These are phyloP conservation scores for Venturia carpophila DNA, from an alignment of 2,329 filamentous ascomycete genomes.

Conservation along the genomic window DNA sequence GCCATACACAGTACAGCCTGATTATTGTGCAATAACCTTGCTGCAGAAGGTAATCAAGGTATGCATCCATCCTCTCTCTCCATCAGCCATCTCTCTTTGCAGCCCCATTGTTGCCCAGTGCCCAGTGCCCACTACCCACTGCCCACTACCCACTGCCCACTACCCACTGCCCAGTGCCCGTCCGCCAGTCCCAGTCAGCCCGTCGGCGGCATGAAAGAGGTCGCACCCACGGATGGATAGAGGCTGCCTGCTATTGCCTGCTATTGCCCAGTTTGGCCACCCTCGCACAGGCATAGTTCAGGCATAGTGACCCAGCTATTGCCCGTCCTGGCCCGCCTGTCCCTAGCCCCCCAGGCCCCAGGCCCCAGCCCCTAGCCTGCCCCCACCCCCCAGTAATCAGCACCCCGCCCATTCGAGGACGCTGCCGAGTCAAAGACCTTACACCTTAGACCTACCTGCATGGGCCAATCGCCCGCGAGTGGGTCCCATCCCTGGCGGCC, in stretches of 20 bases:
- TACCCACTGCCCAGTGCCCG: not conserved
- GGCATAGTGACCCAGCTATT: not conserved
- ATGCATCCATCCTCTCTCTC: too few species aligned
- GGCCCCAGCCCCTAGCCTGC: not conserved
- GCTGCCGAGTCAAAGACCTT: conserved; percentile 2
- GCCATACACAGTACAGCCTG: too few species aligned
- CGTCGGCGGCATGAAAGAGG: not conserved
- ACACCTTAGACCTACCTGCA: too few species aligned
- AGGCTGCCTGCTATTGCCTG: not conserved
- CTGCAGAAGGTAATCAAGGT: conserved; percentile 3
- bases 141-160: too few species aligned
- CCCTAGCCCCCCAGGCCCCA: not conserved
- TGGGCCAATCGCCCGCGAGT: conserved; percentile 2
- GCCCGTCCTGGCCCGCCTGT: too few species aligned
- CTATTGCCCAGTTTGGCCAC: not conserved
- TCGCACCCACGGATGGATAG: not conserved
- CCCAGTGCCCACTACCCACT: too few species aligned
- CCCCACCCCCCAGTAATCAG: not conserved
- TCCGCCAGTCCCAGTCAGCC: not conserved
- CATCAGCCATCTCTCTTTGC: not conserved
- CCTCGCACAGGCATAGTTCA: not conserved
- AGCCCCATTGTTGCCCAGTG: too few species aligned
- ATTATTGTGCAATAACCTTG: not conserved
- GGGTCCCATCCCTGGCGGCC: not conserved
- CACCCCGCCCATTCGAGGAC: not conserved